Base-by-base conservation (phyloP, 768 basidiomycete genomes). In the Scleroderma citrinum region DNA sequence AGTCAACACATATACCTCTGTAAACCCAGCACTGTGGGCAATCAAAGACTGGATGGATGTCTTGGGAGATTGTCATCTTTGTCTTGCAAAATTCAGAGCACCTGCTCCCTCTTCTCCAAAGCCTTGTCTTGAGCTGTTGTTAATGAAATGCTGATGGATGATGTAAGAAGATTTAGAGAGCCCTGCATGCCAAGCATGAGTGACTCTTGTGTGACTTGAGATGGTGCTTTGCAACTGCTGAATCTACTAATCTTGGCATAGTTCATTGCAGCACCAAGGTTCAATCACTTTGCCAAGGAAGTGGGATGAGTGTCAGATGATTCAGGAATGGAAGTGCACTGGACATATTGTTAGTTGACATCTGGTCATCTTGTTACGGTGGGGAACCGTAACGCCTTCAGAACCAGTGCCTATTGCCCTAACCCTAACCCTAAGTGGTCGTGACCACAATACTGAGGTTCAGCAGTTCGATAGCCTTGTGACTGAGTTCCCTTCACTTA, bases 181-280 rank as follows among this genome's bases (percentile, higher is more conserved):
- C 43, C 43, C 32, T 44, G 43, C 43, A 44, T 44, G 13, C 24
- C 43, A 19, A 44, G 26, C 43, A 44, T 44, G 34, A 35, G 34
- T 13, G 34, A 35, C n/a, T 35, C 34, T 35, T 35, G 34, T 17
- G n/a, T 12, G 13, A 35, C 34, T 35, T 35, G 34, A 17, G 34
- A 35, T 13, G 34, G 5, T 35, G 12, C 14, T 17, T 17, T 35
- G n/a, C n/a, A 12, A 29, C 5, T 29, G 26, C 26, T 29, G 34
- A 12, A 35, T 14, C 34, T 35, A 12, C 14, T 14, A 35, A 5
- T 3, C 34, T 17, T 14, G 34, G n/a, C 34, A 35, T 35, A 17
- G 12, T 17, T 17, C 34, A 35, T 35, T 35, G 34, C 34, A 3
- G 34, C 5, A 17, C 13, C 34, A 13, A 35, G 12, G 34, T 35